Base-by-base conservation (phyloP, 345 rosid species). In the Euphorbia peplus region DNA sequence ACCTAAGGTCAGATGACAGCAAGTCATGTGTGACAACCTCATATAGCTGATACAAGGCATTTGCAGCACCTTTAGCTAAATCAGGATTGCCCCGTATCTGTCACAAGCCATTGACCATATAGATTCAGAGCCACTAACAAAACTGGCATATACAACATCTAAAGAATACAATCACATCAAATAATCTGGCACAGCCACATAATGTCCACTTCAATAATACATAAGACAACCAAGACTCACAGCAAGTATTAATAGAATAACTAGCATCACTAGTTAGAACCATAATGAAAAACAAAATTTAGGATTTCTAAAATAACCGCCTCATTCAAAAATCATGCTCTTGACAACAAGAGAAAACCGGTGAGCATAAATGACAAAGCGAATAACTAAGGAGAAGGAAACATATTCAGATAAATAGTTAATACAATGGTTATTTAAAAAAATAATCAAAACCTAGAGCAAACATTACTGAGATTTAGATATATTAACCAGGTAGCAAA, bases 11-110 rank as follows among this genome's bases (percentile, higher is more conserved):
- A 63, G 82, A 35, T 57, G 95, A 90, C 73, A 95, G 86, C 73
- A 95, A 83, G 35, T 90, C 96, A 83, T 90, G 93, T 0, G 97
- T 87, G 60, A 95, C 97, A 75, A 80, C 96, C 78, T 89, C 96
- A 73, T 95, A 95, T 18, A 95, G 70, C 2, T 86, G 82, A 82
- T 68, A 87, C 54, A 91, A 70, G 69, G 99, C 97, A 26, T 89
- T 88, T 28, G 95, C 96, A 80, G 95, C 97, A 73, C 97, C 99
- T 73, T 72, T 84, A 53, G 91, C 85, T 69, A 84, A 92, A 44
- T 76, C 90, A 52, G 93, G 89, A 81, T 87, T 86, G 44, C 83
- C 78, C 51, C 95, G 84, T 78, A 82, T 90, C 99, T 95, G 85
- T 66, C 48, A 70, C 73, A 83, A 69, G 61, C 30, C 70, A 80